Conservation (phyloP, 352 stramenopile genomes). For the Blastocystis sp. region DNA sequence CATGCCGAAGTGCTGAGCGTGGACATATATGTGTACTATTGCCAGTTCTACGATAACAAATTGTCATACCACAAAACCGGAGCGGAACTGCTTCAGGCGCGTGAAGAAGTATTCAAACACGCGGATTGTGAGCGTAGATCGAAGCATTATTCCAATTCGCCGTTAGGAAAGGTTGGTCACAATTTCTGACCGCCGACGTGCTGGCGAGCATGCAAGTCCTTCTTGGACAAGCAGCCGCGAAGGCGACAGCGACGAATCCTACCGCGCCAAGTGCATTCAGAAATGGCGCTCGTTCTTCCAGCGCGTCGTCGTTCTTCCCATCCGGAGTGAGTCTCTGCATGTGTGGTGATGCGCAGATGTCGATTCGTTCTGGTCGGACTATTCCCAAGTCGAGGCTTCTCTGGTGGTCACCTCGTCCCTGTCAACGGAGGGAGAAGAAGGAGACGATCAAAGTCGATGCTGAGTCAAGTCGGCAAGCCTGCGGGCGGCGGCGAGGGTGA, state of each 20-base stretch:
- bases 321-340: background rate
- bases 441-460: background rate
- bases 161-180: background rate
- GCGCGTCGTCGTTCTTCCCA: slow-evolving; percentile 8
- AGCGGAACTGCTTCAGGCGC: background rate
- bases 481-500: background rate
- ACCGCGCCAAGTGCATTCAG: background rate
- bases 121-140: background rate
- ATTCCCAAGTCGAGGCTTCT: slow-evolving; percentile 22
- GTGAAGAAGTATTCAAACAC: background rate
- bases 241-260: background rate
- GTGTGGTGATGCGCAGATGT: background rate
- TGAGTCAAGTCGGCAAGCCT: background rate
- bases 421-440: background rate
- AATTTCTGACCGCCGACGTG: slow-evolving; percentile 19
- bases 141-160: slow-evolving; percentile 14
- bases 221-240: slow-evolving; percentile 14
- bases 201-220: slow-evolving; percentile 20
- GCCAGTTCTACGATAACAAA: slow-evolving; percentile 51
- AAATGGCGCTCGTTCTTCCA: slow-evolving; percentile 24
- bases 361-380: slow-evolving; percentile 46
- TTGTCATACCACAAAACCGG: background rate
- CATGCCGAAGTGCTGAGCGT: slow-evolving; percentile 39
- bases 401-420: background rate
- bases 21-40: slow-evolving; percentile 58